Evolutionary conservation across 2,329 filamentous ascomycete species (phyloP).

Genomic region (Emydomyces testavorans): DNA sequence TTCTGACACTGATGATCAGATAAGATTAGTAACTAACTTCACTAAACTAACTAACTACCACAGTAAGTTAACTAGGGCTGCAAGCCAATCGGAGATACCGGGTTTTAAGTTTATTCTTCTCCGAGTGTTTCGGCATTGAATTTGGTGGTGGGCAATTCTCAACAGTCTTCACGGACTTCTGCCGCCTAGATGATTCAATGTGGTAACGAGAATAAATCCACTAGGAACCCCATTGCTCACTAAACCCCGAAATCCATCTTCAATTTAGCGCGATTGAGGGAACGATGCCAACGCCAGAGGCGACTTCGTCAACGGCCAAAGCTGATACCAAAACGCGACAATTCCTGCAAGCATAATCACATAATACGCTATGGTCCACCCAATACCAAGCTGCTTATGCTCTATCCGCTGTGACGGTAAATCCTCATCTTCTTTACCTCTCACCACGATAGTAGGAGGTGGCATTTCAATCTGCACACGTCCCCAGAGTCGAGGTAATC

Average conservation of each 20-base stretch:
- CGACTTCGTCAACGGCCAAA: conserved; percentile 61
- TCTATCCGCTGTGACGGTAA: conserved; percentile 19
- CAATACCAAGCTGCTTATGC: conserved; percentile 29
- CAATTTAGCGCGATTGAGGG: conserved; percentile 5
- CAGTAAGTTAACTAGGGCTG: too few species aligned
- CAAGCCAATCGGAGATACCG: conserved; percentile 6
- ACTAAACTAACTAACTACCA: too few species aligned
- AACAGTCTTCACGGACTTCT: too few species aligned
- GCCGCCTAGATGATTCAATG: neutral
- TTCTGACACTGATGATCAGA: neutral
- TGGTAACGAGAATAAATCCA: neutral
- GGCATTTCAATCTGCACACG: conserved; percentile 47
- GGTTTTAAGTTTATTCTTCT: neutral
- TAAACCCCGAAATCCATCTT: neutral
- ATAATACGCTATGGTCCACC: conserved; percentile 74
- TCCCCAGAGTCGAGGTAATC: conserved; percentile 77
- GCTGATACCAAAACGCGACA: conserved; percentile 54
- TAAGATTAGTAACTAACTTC: too few species aligned
- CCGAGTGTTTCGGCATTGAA: neutral
- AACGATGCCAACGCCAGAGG: conserved; percentile 29
- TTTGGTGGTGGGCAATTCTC: neutral
- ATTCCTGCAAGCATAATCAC: conserved; percentile 60
- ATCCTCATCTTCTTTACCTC: conserved; percentile 33
- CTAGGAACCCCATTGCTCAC: neutral
- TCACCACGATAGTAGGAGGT: conserved; percentile 25